Evolutionary conservation across 2,329 filamentous ascomycete species (phyloP).

Genomic region (Stagonosporopsis cucurbitacearum): DNA sequence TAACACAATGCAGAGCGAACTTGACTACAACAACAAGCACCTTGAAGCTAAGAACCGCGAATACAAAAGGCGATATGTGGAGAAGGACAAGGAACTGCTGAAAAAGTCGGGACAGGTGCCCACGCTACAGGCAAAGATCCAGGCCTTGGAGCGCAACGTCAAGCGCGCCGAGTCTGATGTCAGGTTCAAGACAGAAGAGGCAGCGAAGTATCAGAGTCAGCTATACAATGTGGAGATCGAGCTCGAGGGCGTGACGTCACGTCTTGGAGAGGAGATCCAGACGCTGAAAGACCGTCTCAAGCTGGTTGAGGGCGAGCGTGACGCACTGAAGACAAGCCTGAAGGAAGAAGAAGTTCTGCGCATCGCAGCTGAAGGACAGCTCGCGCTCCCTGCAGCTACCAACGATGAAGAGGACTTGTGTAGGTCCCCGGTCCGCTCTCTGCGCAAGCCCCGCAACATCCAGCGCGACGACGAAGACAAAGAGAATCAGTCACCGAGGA

Average conservation of each 20-base stretch:
- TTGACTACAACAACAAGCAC: constrained; percentile 31
- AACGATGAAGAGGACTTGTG: constrained; percentile 66
- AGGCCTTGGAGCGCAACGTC: constrained; percentile 35
- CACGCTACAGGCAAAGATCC: constrained; percentile 39
- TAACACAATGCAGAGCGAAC: constrained; percentile 27
- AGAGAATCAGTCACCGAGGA: constrained; percentile 54
- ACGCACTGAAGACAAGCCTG: constrained; percentile 73
- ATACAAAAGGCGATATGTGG: constrained; percentile 35
- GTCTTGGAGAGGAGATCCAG: constrained; percentile 69
- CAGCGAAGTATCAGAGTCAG: constrained; percentile 50
- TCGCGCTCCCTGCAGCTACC: constrained; percentile 65
- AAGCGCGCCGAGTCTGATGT: constrained; percentile 40
- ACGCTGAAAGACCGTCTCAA: constrained; percentile 68
- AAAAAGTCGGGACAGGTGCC: constrained; percentile 30
- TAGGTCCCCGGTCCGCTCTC: constrained; percentile 64
- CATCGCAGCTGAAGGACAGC: constrained; percentile 73
- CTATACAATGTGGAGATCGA: constrained; percentile 52
- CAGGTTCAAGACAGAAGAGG: constrained; percentile 42
- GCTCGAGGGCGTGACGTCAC: constrained; percentile 68
- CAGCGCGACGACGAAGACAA: constrained; percentile 52
- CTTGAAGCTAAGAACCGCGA: constrained; percentile 36
- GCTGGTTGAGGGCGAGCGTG: constrained; percentile 74
- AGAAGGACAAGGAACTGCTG: constrained; percentile 36
- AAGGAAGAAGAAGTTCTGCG: constrained; percentile 76
- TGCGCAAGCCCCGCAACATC: constrained; percentile 55